Conservation (phyloP, 257 asterid genomes). For the Buddleja alternifolia region DNA sequence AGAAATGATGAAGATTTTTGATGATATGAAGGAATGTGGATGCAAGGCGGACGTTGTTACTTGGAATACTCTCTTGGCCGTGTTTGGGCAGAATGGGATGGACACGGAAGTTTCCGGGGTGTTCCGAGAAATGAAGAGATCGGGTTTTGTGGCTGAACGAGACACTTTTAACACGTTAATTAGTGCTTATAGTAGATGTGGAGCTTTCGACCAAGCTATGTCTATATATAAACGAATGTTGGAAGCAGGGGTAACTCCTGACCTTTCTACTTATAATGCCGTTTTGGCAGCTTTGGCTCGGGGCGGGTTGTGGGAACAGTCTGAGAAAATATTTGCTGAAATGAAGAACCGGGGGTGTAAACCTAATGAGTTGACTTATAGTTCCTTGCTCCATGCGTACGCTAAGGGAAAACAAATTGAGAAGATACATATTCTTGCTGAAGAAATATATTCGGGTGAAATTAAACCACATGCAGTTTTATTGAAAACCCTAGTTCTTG, state of each 20-base stretch:
- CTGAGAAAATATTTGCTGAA: constrained; percentile 81
- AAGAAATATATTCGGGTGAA: constrained; percentile 59
- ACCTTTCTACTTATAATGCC: constrained; percentile 85
- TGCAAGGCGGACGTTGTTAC: constrained; percentile 88
- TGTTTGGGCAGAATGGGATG: constrained; percentile 94
- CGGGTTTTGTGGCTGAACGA: constrained; percentile 89
- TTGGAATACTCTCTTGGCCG: constrained; percentile 94
- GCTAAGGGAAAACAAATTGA: constrained; percentile 83
- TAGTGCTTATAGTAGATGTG: constrained; percentile 91
- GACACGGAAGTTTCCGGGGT: constrained; percentile 89
- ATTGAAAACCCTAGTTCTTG: constrained; percentile 85
- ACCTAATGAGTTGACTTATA: constrained; percentile 77
- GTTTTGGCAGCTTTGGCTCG: constrained; percentile 88
- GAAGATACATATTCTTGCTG: constrained; percentile 61
- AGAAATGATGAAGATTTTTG: constrained; percentile 89
- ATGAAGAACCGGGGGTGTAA: constrained; percentile 72
- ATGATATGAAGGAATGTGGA: constrained; percentile 71
- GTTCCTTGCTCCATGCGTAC: constrained; percentile 93
- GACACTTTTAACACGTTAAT: constrained; percentile 93
- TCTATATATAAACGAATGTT: constrained; percentile 74
- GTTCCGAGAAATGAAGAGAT: constrained; percentile 86
- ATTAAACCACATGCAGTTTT: constrained; percentile 60
- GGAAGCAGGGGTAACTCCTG: constrained; percentile 82
- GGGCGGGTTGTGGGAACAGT: constrained; percentile 91
- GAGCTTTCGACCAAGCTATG: constrained; percentile 85